Percentiles rank a stretch among this genome's conserved stretches.
These are phyloP conservation scores for Luffa acutangula DNA, from an alignment of 306 rosid genomes.

Conservation along the genomic window DNA sequence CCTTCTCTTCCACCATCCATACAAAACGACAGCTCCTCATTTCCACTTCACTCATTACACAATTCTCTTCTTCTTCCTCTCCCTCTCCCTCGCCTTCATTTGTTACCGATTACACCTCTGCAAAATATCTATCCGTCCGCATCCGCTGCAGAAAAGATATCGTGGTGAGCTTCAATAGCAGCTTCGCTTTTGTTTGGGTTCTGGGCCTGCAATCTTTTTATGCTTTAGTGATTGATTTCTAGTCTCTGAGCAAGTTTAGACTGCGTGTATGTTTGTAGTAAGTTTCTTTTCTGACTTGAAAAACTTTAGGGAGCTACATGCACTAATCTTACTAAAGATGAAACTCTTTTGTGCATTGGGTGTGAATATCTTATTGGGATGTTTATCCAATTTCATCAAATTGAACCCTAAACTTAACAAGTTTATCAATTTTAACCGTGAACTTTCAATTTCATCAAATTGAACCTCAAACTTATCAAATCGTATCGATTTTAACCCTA, in stretches of 20 bases:
- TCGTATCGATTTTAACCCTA: no score
- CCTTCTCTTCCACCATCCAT: slow-evolving; percentile 16
- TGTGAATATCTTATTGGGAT: neutral
- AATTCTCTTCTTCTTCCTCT: slow-evolving; percentile 22
- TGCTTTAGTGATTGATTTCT: neutral
- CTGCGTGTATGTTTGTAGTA: neutral
- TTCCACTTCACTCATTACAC: slow-evolving; percentile 13
- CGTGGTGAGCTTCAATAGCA: slow-evolving; percentile 34
- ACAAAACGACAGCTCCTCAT: slow-evolving; percentile 11
- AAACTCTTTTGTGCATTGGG: neutral
- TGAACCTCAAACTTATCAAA: no score
- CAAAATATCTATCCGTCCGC: slow-evolving; percentile 43
- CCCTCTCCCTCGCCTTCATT: slow-evolving; percentile 9
- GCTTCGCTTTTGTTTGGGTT: neutral
- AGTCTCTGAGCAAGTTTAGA: no score
- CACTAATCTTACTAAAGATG: neutral
- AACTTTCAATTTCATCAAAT: no score
- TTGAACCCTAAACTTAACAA: no score
- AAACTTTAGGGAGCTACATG: neutral
- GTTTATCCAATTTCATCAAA: no score
- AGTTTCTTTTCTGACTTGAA: neutral
- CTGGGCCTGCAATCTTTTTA: neutral
- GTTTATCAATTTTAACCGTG: no score
- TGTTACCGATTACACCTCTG: slow-evolving; percentile 17
- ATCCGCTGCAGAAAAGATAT: slow-evolving; percentile 52